These are phyloP conservation scores for Candida gigantensis DNA, from an alignment of 1,139 yeast species.

Conservation along the genomic window DNA sequence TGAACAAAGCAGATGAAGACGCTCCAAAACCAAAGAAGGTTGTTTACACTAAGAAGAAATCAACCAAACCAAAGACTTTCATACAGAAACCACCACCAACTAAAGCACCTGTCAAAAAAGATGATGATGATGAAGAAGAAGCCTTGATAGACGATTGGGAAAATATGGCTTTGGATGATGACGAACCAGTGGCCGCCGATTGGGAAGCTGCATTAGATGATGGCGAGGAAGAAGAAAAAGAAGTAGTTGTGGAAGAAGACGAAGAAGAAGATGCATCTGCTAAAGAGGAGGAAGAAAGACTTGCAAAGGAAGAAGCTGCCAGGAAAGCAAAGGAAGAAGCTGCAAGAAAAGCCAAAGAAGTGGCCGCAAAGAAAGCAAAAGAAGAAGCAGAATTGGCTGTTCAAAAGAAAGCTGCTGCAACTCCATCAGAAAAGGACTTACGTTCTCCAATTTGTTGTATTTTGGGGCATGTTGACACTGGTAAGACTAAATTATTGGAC, in stretches of 20 bases:
- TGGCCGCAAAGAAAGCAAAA: constrained; percentile 5
- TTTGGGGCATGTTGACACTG: constrained; percentile 99
- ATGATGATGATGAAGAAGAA: constrained; percentile 47
- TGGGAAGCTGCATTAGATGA: constrained; percentile 44
- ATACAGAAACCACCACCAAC: constrained; percentile 24
- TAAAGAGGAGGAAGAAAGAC: constrained; percentile 23
- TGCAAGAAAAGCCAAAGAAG: constrained; percentile 7
- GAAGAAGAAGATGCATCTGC: constrained; percentile 16
- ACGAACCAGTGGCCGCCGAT: constrained; percentile 43
- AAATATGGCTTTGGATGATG: constrained; percentile 58
- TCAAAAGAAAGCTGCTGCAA: constrained; percentile 21
- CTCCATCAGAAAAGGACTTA: constrained; percentile 48
- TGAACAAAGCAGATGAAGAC: constrained; percentile 40
- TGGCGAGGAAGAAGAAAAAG: constrained; percentile 21
- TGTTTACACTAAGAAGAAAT: constrained; percentile 75
- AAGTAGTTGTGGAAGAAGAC: constrained; percentile 22
- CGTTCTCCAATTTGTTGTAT: constrained; percentile 99
- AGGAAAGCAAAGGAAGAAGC: constrained; percentile 4
- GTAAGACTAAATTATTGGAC: constrained; percentile 95
- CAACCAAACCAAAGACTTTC: constrained; percentile 41
- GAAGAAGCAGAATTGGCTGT: constrained; percentile 3
- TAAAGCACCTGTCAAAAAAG: constrained; percentile 18
- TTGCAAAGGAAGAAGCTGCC: constrained; percentile 16
- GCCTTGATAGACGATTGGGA: constrained; percentile 69
- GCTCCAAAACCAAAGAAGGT: constrained; percentile 60